Evolutionary conservation across 495 filamentous ascomycete genomes (phyloP).

Genomic region (Penicillium simplicissimum): DNA sequence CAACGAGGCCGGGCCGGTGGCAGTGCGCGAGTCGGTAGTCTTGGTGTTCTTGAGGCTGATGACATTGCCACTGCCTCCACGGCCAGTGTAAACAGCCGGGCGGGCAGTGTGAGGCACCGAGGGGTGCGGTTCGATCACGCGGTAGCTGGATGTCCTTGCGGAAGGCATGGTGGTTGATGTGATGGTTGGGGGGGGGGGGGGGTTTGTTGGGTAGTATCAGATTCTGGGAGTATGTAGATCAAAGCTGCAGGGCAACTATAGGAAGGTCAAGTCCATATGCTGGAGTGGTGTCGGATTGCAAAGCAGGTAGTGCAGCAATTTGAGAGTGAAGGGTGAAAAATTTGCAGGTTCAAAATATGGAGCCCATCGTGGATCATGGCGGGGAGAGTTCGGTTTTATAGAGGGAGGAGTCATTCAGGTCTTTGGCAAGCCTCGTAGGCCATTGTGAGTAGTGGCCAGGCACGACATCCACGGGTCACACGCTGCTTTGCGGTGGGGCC

Average conservation of each 20-base stretch:
- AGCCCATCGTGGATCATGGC: constrained; percentile 6
- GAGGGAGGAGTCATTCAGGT: constrained; percentile 16
- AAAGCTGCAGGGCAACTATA: constrained; percentile 24
- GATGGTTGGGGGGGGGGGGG: too few species aligned
- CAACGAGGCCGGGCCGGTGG: constrained; percentile 56
- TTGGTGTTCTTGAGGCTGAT: constrained; percentile 67
- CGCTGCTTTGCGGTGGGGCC: constrained; percentile 17
- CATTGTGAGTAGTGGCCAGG: constrained; percentile 16
- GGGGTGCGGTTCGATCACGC: constrained; percentile 79
- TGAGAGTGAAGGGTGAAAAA: neutral
- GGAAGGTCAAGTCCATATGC: constrained; percentile 24
- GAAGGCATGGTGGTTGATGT: constrained; percentile 28
- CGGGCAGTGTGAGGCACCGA: constrained; percentile 63
- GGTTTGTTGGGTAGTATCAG: constrained; percentile 11
- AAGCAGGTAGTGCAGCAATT: constrained; percentile 1
- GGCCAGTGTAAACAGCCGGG: constrained; percentile 68
- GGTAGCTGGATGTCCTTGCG: constrained; percentile 48
- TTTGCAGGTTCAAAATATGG: constrained; percentile 8
- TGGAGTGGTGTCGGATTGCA: constrained; percentile 3
- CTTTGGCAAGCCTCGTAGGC: neutral
- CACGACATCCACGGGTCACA: constrained; percentile 35
- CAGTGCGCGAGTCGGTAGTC: constrained; percentile 52
- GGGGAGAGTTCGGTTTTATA: constrained; percentile 21
- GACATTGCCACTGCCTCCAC: constrained; percentile 84
- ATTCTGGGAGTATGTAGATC: constrained; percentile 4